phyloP scores from a whole-genome alignment of 1,284 basidiomycete species.

The Trichosporon sp. region DNA sequence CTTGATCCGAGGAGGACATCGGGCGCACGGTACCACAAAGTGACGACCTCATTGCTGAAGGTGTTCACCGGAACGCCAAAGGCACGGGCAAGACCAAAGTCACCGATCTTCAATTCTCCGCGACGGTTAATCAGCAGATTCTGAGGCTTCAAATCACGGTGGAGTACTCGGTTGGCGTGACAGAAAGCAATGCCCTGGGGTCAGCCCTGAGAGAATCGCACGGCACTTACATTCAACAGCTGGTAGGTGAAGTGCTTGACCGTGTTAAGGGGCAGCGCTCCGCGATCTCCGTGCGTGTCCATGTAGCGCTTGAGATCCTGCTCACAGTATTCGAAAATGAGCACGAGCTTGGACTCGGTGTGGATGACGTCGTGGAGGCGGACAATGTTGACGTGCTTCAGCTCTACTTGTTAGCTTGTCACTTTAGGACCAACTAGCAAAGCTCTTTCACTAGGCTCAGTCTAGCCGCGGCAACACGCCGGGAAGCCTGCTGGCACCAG shows the following conservation, averaged over 20 bases:
- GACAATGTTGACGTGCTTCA: constrained; percentile 93
- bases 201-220: neutral
- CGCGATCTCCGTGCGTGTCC: constrained; percentile 72
- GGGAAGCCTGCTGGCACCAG: neutral
- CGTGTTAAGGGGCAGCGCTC: constrained; percentile 62
- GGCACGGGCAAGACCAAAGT: constrained; percentile 92
- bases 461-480: neutral
- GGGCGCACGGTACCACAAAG: constrained; percentile 96
- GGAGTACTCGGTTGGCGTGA: constrained; percentile 91
- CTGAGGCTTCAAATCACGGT: constrained; percentile 96
- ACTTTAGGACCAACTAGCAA: neutral
- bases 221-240: constrained; percentile 36
- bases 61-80: constrained; percentile 97
- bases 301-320: constrained; percentile 91
- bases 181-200: constrained; percentile 79
- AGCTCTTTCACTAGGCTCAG: neutral
- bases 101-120: constrained; percentile 85
- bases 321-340: constrained; percentile 74
- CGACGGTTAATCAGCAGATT: constrained; percentile 89
- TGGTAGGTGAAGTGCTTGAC: constrained; percentile 60
- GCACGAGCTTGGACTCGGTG: constrained; percentile 91
- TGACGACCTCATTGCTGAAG: constrained; percentile 98
- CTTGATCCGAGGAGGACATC: constrained; percentile 93
- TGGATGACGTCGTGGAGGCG: constrained; percentile 94
- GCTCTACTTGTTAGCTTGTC: constrained; percentile 52